Evolutionary conservation across 2,329 filamentous ascomycete genomes (phyloP).

Genomic region (Pseudopyricularia cyperi): DNA sequence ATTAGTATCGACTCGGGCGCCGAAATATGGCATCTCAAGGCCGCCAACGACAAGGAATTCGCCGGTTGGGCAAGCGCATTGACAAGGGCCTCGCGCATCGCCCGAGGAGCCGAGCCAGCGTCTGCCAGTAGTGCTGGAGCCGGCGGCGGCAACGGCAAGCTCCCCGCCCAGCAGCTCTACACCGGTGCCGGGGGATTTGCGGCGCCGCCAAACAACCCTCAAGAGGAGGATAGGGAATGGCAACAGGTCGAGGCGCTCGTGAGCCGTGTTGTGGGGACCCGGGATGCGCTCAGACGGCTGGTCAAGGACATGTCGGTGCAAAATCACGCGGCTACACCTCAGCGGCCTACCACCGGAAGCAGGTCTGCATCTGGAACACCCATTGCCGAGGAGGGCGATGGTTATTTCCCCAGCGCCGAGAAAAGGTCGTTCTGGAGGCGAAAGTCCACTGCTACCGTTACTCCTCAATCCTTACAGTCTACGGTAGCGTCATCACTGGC

Average conservation of each 20-base stretch:
- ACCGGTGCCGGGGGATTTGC: not conserved
- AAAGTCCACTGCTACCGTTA: constrained; percentile 50
- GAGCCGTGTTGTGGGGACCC: constrained; percentile 71
- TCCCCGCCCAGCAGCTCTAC: not conserved
- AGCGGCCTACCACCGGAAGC: constrained; percentile 16
- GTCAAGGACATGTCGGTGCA: constrained; percentile 56
- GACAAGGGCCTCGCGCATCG: constrained; percentile 63
- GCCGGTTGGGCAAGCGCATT: constrained; percentile 75
- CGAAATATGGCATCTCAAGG: constrained; percentile 89
- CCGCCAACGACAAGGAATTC: constrained; percentile 74
- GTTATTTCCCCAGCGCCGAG: constrained; percentile 42
- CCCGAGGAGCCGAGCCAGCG: constrained; percentile 35
- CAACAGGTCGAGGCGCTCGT: constrained; percentile 73
- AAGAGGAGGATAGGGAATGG: constrained; percentile 72
- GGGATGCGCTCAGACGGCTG: constrained; percentile 76
- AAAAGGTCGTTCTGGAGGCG: constrained; percentile 84
- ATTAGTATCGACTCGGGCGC: constrained; percentile 95
- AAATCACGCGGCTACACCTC: constrained; percentile 25
- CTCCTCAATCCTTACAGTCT: constrained; percentile 21
- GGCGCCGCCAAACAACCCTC: constrained; percentile 18
- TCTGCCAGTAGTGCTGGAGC: not conserved
- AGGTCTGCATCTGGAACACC: constrained; percentile 15
- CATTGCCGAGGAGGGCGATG: constrained; percentile 34
- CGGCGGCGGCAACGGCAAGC: not conserved
- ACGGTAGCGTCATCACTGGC: constrained; percentile 24